A percentile compares a stretch with the other conserved stretches of the same genome.
Evolutionary conservation across 2,329 filamentous ascomycete species (phyloP).

Genomic region (Alternaria gansuensis): DNA sequence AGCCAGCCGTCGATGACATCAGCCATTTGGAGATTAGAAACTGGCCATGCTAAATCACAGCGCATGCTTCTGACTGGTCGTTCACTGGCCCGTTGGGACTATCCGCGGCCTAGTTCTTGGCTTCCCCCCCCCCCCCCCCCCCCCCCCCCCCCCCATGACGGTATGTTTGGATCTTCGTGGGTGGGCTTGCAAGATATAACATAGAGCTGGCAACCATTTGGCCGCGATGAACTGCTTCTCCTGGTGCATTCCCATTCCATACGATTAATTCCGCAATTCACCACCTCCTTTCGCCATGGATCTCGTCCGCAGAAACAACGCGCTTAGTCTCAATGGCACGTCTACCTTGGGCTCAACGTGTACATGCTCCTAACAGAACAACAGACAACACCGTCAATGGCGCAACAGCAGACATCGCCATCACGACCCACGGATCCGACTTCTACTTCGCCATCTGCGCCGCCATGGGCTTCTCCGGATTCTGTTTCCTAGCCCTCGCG

Average conservation of each 20-base stretch:
- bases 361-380: not conserved
- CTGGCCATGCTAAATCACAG: not conserved
- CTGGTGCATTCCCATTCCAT: not conserved
- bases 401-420: conserved; percentile 61
- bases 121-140: too few species aligned
- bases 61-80: not conserved
- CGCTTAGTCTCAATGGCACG: conserved; percentile 35
- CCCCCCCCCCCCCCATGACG: too few species aligned
- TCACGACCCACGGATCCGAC: conserved; percentile 68
- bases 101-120: not conserved
- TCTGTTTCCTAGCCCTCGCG: conserved; percentile 63
- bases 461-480: conserved; percentile 65
- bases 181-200: not conserved
- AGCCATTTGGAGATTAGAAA: not conserved
- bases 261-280: not conserved
- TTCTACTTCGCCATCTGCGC: conserved; percentile 71
- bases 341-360: not conserved
- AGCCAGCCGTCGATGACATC: conserved; percentile 2
- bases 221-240: not conserved
- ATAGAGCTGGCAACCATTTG: not conserved
- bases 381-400: conserved; percentile 58
- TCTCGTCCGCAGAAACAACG: conserved; percentile 32
- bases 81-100: not conserved
- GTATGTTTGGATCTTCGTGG: conserved; percentile 6
- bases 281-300: conserved; percentile 13